Evolutionary conservation across 2,329 filamentous ascomycete species (phyloP).

Genomic region (Ophiostoma piceae): DNA sequence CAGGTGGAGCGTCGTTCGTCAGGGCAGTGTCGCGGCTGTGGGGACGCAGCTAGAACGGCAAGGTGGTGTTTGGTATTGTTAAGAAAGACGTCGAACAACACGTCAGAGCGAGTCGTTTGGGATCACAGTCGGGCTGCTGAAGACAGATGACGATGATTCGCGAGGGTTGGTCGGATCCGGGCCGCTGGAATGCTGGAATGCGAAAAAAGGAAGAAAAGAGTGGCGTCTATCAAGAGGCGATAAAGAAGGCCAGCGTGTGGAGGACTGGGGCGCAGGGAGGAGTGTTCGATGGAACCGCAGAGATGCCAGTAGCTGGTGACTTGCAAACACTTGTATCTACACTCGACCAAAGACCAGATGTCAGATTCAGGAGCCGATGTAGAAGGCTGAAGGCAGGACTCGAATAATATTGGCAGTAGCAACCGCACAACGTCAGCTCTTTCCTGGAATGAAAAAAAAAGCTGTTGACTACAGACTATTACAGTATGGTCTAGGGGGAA

Average conservation of each 20-base stretch:
- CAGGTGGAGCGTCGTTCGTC: background rate
- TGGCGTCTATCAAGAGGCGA: slow-evolving; percentile 11
- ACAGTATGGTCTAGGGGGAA: background rate
- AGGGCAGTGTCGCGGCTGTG: background rate
- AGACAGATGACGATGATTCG: background rate
- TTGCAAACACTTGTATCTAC: background rate
- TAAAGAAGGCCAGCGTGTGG: slow-evolving; percentile 6
- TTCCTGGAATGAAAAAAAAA: background rate
- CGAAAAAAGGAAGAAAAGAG: slow-evolving; percentile 4
- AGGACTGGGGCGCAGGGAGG: slow-evolving; percentile 6
- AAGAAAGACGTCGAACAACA: background rate
- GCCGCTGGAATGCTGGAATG: slow-evolving; percentile 8
- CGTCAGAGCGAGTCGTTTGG: background rate
- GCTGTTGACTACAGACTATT: background rate
- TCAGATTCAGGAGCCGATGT: slow-evolving; percentile 1
- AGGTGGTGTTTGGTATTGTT: background rate
- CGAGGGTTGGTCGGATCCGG: slow-evolving; percentile 1
- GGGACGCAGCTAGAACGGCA: background rate
- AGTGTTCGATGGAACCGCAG: background rate
- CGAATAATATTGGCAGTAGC: background rate
- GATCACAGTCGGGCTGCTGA: background rate
- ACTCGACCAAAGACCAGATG: background rate
- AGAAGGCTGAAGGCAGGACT: background rate
- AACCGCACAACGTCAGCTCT: background rate
- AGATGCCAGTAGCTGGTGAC: background rate